Evolutionary conservation across 83 land plant species (phyloP).

Genomic region (Thuja plicata): DNA sequence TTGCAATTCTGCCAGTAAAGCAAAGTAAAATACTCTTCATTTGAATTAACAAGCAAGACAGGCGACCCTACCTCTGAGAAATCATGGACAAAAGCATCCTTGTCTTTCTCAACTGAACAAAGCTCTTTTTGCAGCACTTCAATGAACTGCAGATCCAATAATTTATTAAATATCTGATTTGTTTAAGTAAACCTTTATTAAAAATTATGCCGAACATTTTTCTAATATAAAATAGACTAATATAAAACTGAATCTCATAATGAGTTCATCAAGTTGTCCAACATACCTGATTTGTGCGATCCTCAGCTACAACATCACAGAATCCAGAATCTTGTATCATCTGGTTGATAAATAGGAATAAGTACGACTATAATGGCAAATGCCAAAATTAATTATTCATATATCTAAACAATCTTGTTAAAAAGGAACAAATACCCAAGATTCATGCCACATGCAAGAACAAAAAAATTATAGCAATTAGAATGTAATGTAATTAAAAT

Average conservation of each 20-base stretch:
- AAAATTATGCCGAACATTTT: not conserved
- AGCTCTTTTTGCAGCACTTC: constrained; percentile 76
- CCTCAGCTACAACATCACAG: constrained; percentile 82
- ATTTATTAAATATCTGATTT: not conserved
- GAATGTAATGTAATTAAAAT: not conserved
- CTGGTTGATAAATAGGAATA: constrained; percentile 30
- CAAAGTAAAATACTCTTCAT: not conserved
- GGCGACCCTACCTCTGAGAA: constrained; percentile 73
- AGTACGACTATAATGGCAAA: not conserved
- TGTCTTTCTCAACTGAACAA: constrained; percentile 59
- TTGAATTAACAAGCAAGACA: not conserved
- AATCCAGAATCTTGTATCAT: constrained; percentile 93
- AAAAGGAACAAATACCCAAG: not conserved
- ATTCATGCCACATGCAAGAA: not conserved
- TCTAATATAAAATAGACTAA: not conserved
- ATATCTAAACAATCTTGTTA: not conserved
- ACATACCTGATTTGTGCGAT: constrained; percentile 87
- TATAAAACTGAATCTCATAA: not conserved
- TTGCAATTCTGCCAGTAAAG: not conserved
- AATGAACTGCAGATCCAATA: constrained; percentile 56
- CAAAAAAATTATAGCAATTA: not conserved
- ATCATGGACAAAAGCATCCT: constrained; percentile 69
- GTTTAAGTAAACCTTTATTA: not conserved
- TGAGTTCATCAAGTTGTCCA: not conserved
- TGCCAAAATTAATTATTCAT: not conserved